Base-by-base conservation (phyloP, 2,329 filamentous ascomycete species). In the Alternaria sp. region DNA sequence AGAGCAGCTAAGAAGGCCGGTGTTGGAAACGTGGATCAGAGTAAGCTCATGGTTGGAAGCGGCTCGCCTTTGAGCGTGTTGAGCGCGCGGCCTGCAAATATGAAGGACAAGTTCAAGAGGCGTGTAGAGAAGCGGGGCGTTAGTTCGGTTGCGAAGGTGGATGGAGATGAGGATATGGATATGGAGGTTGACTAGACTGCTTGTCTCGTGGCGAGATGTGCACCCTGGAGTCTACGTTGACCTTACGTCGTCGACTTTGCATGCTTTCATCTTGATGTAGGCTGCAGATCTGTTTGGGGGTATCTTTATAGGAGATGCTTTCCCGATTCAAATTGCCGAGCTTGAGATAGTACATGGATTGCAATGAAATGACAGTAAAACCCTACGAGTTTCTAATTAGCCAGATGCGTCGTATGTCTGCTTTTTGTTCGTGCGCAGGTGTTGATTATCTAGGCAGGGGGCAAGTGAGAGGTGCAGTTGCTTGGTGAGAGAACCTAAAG, bases 121-220 rank as follows among this genome's bases (percentile, higher is more conserved):
- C n/a, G 10, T 2, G 43, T 21, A 23, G 23, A 4, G 14, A 46
- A 28, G 41, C 26, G 18, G 25, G 18, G 23, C 2, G 43, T 47
- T 26, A 28, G 15, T 49, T 10, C 18, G 6, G 20, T 37, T 49
- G 58, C 20, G 14, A 55, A 55, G n/a, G 50, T 28, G 4, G 43
- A 55, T 43, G 15, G 41, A 28, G 44, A 49, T 30, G 44, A n/a
- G 20, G 55, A 57, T 30, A 37, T 49, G 28, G 50, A 55, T 7
- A 60, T 60, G 58, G 58, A 55, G 26, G n/a, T 64, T 43, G 58
- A 64, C 28, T 64, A 57, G 54, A 23, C 33, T 25, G 28, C 23
- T 15, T 9, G 14, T 53, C 15, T 37, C 20, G 12, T 20, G 30
- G 49, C 30, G n/a, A 15, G 14, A 33, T 37, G 33, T 8, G 15